Conservation (phyloP, 2,329 filamentous ascomycete genomes). For the Colletotrichum tanaceti region DNA sequence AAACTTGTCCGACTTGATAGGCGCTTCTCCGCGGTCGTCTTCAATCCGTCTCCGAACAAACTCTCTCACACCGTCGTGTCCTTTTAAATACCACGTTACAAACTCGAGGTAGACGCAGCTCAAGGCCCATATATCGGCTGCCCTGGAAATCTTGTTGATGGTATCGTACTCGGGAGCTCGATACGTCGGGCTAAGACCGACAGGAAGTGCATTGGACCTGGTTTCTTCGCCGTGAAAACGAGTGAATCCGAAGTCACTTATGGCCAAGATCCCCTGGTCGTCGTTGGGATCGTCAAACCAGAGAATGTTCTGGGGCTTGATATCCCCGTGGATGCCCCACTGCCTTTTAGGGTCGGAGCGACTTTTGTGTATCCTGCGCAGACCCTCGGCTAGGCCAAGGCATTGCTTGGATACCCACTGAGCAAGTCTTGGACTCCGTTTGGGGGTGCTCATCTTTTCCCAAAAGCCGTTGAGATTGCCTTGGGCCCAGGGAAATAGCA, state of each 20-base stretch:
- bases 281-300: constrained; percentile 9
- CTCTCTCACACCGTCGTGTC: background rate
- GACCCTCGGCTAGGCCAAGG: constrained; percentile 32
- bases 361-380: background rate
- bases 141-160: background rate
- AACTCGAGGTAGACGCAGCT: constrained; percentile 17
- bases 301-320: constrained; percentile 35
- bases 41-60: background rate
- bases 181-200: background rate
- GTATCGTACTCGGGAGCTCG: background rate
- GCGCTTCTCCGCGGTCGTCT: background rate
- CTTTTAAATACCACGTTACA: constrained; percentile 7
- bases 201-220: background rate
- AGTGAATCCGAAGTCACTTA: constrained; percentile 18
- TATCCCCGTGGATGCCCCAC: constrained; percentile 24
- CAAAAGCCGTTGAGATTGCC: constrained; percentile 33
- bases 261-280: background rate
- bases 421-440: background rate
- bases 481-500: constrained; percentile 42
- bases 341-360: background rate
- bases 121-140: constrained; percentile 16
- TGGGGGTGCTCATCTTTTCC: background rate
- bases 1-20: constrained; percentile 3
- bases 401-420: constrained; percentile 36
- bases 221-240: background rate